Base-by-base conservation (phyloP, 768 basidiomycete genomes). In the Gymnopilus dilepis region DNA sequence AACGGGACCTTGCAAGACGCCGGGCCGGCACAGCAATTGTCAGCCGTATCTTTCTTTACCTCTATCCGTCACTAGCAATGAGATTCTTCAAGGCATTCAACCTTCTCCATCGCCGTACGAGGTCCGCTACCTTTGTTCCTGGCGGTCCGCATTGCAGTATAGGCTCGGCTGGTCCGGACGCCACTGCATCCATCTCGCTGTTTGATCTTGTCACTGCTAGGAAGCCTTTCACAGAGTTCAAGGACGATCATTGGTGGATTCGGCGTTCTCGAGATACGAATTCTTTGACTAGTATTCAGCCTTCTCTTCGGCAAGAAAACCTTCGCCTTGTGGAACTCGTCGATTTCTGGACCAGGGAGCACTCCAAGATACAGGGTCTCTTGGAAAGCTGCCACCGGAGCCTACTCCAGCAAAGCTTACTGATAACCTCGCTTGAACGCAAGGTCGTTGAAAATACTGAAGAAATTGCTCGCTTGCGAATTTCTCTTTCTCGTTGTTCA, bases 51-150 rank as follows among this genome's bases (percentile, higher is more conserved):
- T 38, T 43, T 30, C 53, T 56, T 40, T 15, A 17, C 30, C n/a
- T 41, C 19, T 53, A 30, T 55, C 28, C 37, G 56, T 22, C 24
- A 31, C 15, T 42, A 22, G 22, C 45, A 34, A 84, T 84, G 83
- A 78, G 76, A 5, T 80, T 83, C 66, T 82, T 82, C 75, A 78
- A 75, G 61, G 70, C 74, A 21, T 77, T 78, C 67, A 74, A 73
- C 63, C 72, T 82, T 26, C 78, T 82, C 24, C 79, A 84, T 63
- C 80, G 82, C 66, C 78, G 76, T 60, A 74, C 81, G 56, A 81
- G 76, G 68, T 84, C 83, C 19, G 82, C 77, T 34, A 76, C 78
- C 21, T 76, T 81, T 54, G 69, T 75, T 56, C 38, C 75, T 51
- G 66, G 70, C 17, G 54, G 60, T 31, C 30, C 28, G 28, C 26